phyloP scores from a whole-genome alignment of 257 asterid genomes.

The Solanum chilense region DNA sequence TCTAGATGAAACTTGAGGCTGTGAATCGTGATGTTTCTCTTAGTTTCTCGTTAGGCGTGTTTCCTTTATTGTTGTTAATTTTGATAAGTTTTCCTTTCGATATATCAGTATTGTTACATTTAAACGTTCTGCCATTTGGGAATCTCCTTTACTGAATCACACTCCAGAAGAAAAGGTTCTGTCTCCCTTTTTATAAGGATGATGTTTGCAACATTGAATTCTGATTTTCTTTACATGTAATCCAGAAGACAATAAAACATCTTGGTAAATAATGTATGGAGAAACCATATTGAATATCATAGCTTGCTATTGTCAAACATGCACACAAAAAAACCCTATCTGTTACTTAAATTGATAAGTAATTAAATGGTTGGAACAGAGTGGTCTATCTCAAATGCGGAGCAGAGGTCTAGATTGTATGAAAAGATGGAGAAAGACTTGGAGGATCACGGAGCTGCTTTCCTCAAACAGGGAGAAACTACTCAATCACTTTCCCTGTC shows the following conservation, averaged over 20 bases:
- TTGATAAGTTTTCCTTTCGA: neutral
- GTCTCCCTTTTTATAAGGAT: neutral
- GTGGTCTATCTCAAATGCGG: conserved; percentile 35
- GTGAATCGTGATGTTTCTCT: neutral
- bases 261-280: neutral
- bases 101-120: neutral
- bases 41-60: neutral
- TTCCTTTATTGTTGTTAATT: neutral
- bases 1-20: neutral
- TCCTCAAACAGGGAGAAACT: conserved; percentile 77
- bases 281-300: neutral
- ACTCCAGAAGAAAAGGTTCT: neutral
- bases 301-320: neutral
- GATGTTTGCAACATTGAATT: neutral
- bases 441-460: conserved; percentile 74
- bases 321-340: neutral
- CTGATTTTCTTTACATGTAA: neutral
- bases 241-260: neutral
- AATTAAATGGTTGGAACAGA: conserved; percentile 19
- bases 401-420: conserved; percentile 57
- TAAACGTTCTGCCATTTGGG: neutral
- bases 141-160: neutral
- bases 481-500: conserved; percentile 84
- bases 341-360: neutral
- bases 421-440: conserved; percentile 69